Evolutionary conservation across 1,284 basidiomycete genomes (phyloP), one percentile per base, ranked within the genome.

Genomic region (Mycosarcoma mackinlayi): DNA sequence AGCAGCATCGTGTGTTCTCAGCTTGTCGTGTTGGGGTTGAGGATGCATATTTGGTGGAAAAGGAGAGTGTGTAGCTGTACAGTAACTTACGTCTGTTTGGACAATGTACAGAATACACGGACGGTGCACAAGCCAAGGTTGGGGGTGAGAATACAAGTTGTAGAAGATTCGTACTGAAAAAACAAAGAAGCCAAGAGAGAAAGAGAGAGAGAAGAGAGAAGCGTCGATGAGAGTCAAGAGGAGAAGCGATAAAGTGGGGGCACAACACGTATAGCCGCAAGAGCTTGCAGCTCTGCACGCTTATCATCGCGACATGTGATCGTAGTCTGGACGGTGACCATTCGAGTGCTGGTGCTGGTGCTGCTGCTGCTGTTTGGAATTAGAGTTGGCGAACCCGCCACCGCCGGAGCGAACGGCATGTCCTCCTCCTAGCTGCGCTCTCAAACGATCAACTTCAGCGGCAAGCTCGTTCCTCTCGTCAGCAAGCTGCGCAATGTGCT

Each of bases 401-500:
- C 44, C 19, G 6, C 30, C 21, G 9, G 44, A 23, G 28, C 41
- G 41, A 16, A 30, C 11, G 13, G n/a, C n/a, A n/a, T n/a, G n/a
- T n/a, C 23, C 19, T 16, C 45, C 40, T 14, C 27, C 61, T 5
- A 73, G 52, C 38, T 73, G 60, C 1, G 48, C 40, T 28, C 60
- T 33, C 21, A 73, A 38, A 1, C 53, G 21, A 13, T 64, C 69
- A 3, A 68, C 55, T 16, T 73, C 60, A 13, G 41, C 48, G 0
- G 42, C 56, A 1, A 73, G 51, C 4, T 56, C 69, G 14, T 57
- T 52, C 45, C 61, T 73, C 16, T 73, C 69, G 39, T 67, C 47
- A 2, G 42, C 51, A 10, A 73, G 19, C 38, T 73, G 69, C 0
- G 63, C 64, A 14, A 73, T 73, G 25, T 73, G 69, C 18, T 73